A percentile compares a stretch with the other conserved stretches of the same genome.
Evolutionary conservation across 2,329 filamentous ascomycete species (phyloP).

Genomic region (Thielaviopsis ethacetica): DNA sequence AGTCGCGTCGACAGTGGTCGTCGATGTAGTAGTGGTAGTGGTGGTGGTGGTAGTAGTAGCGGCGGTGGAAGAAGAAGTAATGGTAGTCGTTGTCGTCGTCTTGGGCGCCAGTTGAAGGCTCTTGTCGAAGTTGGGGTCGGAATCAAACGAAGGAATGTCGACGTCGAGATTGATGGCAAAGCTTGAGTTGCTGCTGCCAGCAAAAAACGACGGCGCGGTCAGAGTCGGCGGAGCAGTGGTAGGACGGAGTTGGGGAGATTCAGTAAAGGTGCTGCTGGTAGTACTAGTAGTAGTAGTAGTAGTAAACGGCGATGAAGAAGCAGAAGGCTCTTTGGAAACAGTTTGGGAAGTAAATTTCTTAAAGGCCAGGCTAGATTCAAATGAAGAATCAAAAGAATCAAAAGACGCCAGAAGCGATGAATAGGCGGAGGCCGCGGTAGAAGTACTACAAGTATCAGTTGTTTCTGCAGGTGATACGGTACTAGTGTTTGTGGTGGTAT

Average conservation of each 20-base stretch:
- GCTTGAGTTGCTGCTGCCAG: neutral
- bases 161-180: conserved; percentile 22
- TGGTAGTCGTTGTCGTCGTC: neutral
- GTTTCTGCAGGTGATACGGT: neutral
- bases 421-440: conserved; percentile 1
- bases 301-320: conserved; percentile 2
- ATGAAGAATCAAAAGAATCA: conserved; percentile 10
- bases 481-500: conserved; percentile 4
- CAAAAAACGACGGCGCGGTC: conserved; percentile 13
- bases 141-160: conserved; percentile 36
- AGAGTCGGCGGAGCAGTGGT: conserved; percentile 10
- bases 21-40: neutral
- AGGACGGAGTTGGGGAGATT: conserved; percentile 1
- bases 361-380: neutral
- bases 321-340: conserved; percentile 1
- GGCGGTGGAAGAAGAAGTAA: neutral
- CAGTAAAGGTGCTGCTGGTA: neutral
- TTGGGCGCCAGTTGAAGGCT: conserved; percentile 20
- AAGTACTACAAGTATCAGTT: conserved; percentile 3
- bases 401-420: neutral
- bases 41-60: neutral
- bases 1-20: neutral
- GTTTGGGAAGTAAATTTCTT: conserved; percentile 6
- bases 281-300: conserved; percentile 2
- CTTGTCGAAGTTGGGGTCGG: conserved; percentile 31